Percentiles rank a stretch among this genome's conserved stretches.
phyloP scores from a whole-genome alignment of 1,284 basidiomycete genomes.

The Leccinum olivaceoglutinosum region DNA sequence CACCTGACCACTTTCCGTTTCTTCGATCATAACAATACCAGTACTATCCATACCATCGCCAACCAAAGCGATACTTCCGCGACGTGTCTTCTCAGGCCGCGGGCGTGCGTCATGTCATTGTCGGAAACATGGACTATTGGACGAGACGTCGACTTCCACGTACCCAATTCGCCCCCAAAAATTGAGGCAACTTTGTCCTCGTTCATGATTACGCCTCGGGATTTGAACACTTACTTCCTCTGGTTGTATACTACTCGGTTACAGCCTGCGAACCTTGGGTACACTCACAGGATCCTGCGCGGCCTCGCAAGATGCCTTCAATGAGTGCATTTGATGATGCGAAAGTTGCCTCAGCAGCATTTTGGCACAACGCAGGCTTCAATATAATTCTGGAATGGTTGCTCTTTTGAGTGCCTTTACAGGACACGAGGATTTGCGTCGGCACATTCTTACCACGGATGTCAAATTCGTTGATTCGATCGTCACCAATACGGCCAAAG shows the following conservation, averaged over 20 bases:
- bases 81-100: too few relatives aligned
- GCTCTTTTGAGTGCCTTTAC: constrained; percentile 20
- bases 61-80: too few relatives aligned
- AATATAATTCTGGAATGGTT: constrained; percentile 19
- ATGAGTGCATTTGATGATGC: constrained; percentile 7
- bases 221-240: too few relatives aligned
- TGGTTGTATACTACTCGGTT: background rate
- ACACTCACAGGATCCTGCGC: background rate
- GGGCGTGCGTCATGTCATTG: too few relatives aligned
- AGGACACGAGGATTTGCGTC: constrained; percentile 12
- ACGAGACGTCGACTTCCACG: too few relatives aligned
- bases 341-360: constrained; percentile 9
- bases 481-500: background rate
- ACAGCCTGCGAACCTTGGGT: constrained; percentile 9
- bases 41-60: too few relatives aligned
- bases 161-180: too few relatives aligned
- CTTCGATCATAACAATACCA: too few relatives aligned
- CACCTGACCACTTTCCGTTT: too few relatives aligned
- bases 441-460: constrained; percentile 14
- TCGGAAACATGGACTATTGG: too few relatives aligned
- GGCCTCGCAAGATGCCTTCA: background rate
- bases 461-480: constrained; percentile 14
- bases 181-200: too few relatives aligned
- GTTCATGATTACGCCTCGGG: too few relatives aligned
- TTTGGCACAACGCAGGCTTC: constrained; percentile 10